A percentile compares a stretch with the other conserved stretches of the same genome.
phyloP scores from a whole-genome alignment of 306 rosid genomes.

The Fragaria vesca region DNA sequence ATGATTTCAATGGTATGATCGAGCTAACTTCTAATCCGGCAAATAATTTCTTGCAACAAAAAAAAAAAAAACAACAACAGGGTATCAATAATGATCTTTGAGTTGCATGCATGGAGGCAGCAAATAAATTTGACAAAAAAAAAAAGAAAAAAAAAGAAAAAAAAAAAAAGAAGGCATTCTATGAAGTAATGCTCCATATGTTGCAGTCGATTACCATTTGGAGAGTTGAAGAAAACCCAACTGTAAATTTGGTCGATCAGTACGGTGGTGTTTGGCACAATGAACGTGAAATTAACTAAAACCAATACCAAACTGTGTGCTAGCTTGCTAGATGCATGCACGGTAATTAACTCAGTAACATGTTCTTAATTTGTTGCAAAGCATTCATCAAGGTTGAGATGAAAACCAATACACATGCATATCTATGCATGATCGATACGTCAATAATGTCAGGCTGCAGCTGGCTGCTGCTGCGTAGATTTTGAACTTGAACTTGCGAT shows the following conservation, averaged over 20 bases:
- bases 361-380: not conserved
- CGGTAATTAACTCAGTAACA: not conserved
- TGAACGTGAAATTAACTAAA: not conserved
- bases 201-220: not conserved
- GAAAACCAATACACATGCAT: not conserved
- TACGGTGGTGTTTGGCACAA: not conserved
- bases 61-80: too few relatives aligned
- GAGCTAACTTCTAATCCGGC: not conserved
- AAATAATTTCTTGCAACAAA: too few relatives aligned
- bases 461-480: too few relatives aligned
- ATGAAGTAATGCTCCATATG: not conserved
- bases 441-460: not conserved
- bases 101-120: too few relatives aligned
- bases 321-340: not conserved
- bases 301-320: not conserved
- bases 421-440: not conserved
- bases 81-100: too few relatives aligned
- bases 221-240: not conserved
- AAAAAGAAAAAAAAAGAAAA: too few relatives aligned
- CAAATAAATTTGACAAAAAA: too few relatives aligned
- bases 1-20: not conserved
- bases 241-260: not conserved
- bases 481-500: not conserved
- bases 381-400: not conserved
- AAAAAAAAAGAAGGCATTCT: too few relatives aligned